A percentile compares a stretch with the other conserved stretches of the same genome.
Evolutionary conservation across 2,329 filamentous ascomycete genomes (phyloP).

Genomic region (Exophiala oligosperma): DNA sequence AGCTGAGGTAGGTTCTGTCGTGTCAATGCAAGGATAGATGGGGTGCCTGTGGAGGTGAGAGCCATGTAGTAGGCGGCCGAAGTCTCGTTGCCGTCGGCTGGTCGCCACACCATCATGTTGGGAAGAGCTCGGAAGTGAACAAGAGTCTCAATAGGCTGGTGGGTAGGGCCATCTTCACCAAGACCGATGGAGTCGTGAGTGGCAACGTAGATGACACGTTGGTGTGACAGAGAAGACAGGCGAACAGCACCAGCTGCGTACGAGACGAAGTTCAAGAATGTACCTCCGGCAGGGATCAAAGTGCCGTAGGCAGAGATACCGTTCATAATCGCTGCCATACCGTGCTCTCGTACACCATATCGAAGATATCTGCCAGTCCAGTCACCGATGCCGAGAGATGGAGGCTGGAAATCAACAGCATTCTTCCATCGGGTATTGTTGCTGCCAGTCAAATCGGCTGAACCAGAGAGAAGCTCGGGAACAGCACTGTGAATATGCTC

Average conservation of each 20-base stretch:
- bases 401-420: conserved; percentile 95
- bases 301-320: conserved; percentile 94
- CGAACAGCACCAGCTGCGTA: conserved; percentile 95
- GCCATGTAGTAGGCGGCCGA: conserved; percentile 97
- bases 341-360: conserved; percentile 55
- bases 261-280: conserved; percentile 99
- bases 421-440: conserved; percentile 99
- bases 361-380: conserved; percentile 81
- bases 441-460: conserved; percentile 95
- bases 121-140: conserved; percentile 97
- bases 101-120: conserved; percentile 99
- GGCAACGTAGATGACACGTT: conserved; percentile 91
- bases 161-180: conserved; percentile 96
- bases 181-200: conserved; percentile 99
- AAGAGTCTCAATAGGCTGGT: conserved; percentile 98
- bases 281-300: conserved; percentile 88
- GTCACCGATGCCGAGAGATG: conserved; percentile 79
- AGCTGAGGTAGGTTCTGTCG: conserved; percentile 98
- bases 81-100: conserved; percentile 97
- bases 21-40: conserved; percentile 89
- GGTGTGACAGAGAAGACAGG: conserved; percentile 86
- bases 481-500: conserved; percentile 79
- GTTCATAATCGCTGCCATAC: conserved; percentile 56
- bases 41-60: conserved; percentile 84
- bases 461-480: conserved; percentile 92